Evolutionary conservation across 805 yeast genomes (phyloP).

Genomic region (Candida patagonica): DNA sequence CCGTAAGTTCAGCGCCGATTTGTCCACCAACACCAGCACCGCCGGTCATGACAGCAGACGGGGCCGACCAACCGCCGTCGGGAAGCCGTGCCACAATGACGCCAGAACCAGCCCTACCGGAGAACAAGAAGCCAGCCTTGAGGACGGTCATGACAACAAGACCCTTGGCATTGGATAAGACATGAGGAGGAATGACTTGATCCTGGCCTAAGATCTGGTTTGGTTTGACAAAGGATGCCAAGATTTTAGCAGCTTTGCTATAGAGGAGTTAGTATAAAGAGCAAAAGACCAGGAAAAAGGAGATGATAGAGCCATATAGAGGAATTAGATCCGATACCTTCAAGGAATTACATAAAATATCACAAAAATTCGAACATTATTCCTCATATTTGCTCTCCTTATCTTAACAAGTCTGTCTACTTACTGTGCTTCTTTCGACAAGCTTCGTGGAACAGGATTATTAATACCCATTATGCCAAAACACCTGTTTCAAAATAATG

Average conservation of each 20-base stretch:
- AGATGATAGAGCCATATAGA: background rate
- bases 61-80: conserved; percentile 97
- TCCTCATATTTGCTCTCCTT: too few species aligned
- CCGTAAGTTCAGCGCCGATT: conserved; percentile 92
- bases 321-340: background rate
- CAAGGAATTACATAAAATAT: too few species aligned
- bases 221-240: conserved; percentile 86
- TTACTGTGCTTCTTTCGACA: conserved; percentile 76
- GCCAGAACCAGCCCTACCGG: conserved; percentile 97
- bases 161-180: conserved; percentile 85
- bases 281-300: conserved; percentile 1
- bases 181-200: conserved; percentile 76
- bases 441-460: conserved; percentile 89
- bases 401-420: conserved; percentile 26
- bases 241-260: conserved; percentile 87
- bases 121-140: conserved; percentile 91
- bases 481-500: too few species aligned
- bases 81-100: conserved; percentile 88
- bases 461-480: conserved; percentile 73
- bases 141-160: conserved; percentile 86
- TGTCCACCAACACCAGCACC: conserved; percentile 99
- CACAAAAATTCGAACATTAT: background rate
- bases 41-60: conserved; percentile 89
- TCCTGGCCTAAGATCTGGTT: conserved; percentile 89
- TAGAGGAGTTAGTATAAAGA: conserved; percentile 1